These are phyloP conservation scores for Claviceps lovelessii DNA, from an alignment of 2,329 filamentous ascomycete species.

Conservation along the genomic window DNA sequence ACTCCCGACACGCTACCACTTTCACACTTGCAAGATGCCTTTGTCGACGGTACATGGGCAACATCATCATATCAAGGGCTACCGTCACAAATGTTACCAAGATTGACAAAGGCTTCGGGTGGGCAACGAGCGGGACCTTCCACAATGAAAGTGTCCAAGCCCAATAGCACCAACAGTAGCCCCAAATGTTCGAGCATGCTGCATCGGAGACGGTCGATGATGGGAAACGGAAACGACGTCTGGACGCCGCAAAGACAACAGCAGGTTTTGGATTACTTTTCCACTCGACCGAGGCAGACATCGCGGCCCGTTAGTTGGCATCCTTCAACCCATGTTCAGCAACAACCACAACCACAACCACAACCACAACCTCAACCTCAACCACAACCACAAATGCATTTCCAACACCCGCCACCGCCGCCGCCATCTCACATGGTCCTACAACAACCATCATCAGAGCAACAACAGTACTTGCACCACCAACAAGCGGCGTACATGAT, in stretches of 20 bases:
- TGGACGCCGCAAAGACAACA: conserved; percentile 31
- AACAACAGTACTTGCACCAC: conserved; percentile 20
- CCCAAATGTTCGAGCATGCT: conserved; percentile 39
- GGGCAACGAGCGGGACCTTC: conserved; percentile 31
- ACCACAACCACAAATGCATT: background rate
- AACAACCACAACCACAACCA: conserved; percentile 7
- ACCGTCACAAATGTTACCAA: conserved; percentile 30
- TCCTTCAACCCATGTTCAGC: conserved; percentile 40
- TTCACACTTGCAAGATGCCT: conserved; percentile 21
- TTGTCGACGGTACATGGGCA: conserved; percentile 31
- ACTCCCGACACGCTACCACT: conserved; percentile 14
- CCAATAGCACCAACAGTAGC: conserved; percentile 54
- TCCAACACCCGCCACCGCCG: background rate
- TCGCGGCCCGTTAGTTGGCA: conserved; percentile 51
- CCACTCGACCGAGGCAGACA: conserved; percentile 6
- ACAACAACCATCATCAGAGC: conserved; percentile 18
- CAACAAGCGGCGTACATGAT: conserved; percentile 24
- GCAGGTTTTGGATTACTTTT: conserved; percentile 27
- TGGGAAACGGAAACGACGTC: conserved; percentile 36
- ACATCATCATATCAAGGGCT: conserved; percentile 37
- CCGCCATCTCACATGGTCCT: background rate
- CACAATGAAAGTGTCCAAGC: conserved; percentile 48
- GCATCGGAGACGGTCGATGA: conserved; percentile 40
- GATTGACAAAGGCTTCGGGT: conserved; percentile 34
- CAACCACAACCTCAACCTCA: conserved; percentile 2